Evolutionary conservation across 2,329 filamentous ascomycete genomes (phyloP).

Genomic region (Capronia epimyces): DNA sequence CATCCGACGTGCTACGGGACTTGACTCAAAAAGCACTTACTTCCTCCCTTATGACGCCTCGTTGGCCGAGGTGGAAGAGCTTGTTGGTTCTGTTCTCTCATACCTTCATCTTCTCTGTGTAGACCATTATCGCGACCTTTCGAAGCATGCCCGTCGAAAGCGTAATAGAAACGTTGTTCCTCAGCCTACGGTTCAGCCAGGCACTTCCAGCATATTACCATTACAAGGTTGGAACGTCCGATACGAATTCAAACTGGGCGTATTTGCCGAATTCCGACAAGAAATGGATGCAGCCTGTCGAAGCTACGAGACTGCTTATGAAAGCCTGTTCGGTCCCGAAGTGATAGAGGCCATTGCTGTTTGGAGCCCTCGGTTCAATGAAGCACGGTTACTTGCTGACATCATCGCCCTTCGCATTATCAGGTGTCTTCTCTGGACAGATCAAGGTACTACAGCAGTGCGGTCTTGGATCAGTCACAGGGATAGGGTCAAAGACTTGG

Average conservation of each 20-base stretch:
- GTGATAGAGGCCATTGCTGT: slow-evolving; percentile 82
- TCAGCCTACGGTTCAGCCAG: slow-evolving; percentile 75
- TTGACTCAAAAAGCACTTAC: slow-evolving; percentile 82
- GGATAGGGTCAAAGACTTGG: slow-evolving; percentile 65
- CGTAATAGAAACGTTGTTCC: slow-evolving; percentile 71
- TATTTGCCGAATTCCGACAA: slow-evolving; percentile 88
- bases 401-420: slow-evolving; percentile 72
- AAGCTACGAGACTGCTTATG: slow-evolving; percentile 82
- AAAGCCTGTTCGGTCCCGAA: slow-evolving; percentile 72
- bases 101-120: slow-evolving; percentile 68
- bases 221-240: slow-evolving; percentile 84
- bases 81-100: slow-evolving; percentile 66
- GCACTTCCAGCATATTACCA: slow-evolving; percentile 80
- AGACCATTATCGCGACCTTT: slow-evolving; percentile 90
- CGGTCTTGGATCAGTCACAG: slow-evolving; percentile 75
- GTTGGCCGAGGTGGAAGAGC: slow-evolving; percentile 63
- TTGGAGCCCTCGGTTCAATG: slow-evolving; percentile 87
- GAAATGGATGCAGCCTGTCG: slow-evolving; percentile 84
- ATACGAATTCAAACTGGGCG: slow-evolving; percentile 87
- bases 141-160: slow-evolving; percentile 87
- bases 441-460: slow-evolving; percentile 71
- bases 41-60: slow-evolving; percentile 72
- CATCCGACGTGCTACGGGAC: slow-evolving; percentile 70
- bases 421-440: slow-evolving; percentile 74
- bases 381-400: slow-evolving; percentile 84